Conservation (phyloP, 768 basidiomycete species). For the Rhizopogon roseolus region DNA sequence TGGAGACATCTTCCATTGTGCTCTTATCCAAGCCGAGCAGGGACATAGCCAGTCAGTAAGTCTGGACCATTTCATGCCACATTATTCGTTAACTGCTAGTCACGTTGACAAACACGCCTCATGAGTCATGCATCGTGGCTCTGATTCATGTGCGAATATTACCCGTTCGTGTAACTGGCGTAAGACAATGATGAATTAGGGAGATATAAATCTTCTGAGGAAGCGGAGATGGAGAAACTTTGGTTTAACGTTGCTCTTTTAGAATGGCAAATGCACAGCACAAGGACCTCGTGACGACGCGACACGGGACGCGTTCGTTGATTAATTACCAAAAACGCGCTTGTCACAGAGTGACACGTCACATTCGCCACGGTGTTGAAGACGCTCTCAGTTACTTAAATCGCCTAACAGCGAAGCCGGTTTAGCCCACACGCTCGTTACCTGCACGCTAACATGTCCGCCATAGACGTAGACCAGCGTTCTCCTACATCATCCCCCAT, state of each 20-base stretch:
- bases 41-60: too few relatives aligned
- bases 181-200: neutral
- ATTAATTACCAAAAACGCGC: slow-evolving; percentile 29
- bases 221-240: too few relatives aligned
- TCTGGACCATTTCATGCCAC: too few relatives aligned
- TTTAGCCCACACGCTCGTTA: slow-evolving; percentile 1
- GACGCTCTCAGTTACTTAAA: slow-evolving; percentile 1
- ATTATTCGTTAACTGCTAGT: too few relatives aligned
- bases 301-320: slow-evolving; percentile 16
- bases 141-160: neutral
- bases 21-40: too few relatives aligned
- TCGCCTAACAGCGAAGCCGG: slow-evolving; percentile 1
- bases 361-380: slow-evolving; percentile 11
- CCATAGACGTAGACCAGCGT: neutral
- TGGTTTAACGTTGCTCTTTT: neutral
- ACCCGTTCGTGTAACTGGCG: neutral
- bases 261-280: neutral
- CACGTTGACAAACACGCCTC: too few relatives aligned
- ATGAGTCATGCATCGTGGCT: too few relatives aligned
- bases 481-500: neutral
- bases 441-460: slow-evolving; percentile 3
- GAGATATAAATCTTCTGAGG: neutral
- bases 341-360: slow-evolving; percentile 29
- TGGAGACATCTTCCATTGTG: too few relatives aligned
- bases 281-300: neutral